Conservation (phyloP, 1,284 basidiomycete genomes). For the Leccinum pachyderme region DNA sequence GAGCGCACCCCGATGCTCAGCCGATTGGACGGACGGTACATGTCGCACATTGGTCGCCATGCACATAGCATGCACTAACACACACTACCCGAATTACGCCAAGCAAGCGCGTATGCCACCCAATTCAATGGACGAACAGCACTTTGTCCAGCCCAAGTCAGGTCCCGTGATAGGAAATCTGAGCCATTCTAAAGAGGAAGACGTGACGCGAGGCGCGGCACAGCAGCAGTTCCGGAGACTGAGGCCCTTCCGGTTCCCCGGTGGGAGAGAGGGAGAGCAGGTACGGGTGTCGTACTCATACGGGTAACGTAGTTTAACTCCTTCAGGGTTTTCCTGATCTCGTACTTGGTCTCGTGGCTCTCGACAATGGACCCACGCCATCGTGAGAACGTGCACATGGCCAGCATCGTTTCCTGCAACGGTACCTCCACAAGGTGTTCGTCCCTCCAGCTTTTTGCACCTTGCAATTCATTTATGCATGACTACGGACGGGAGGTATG, state of each 20-base stretch:
- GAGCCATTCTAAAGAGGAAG: constrained; percentile 1
- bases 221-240: background rate
- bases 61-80: background rate
- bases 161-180: background rate
- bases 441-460: background rate
- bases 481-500: background rate
- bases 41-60: background rate
- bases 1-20: background rate
- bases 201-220: background rate
- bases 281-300: constrained; percentile 2
- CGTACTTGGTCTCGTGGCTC: constrained; percentile 23
- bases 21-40: background rate
- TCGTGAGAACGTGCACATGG: constrained; percentile 6
- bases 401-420: constrained; percentile 1
- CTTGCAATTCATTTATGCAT: background rate
- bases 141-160: background rate
- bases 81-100: background rate
- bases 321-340: constrained; percentile 33
- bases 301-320: constrained; percentile 27
- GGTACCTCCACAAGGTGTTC: constrained; percentile 9
- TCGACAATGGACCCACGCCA: constrained; percentile 4
- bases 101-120: constrained; percentile 3
- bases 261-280: constrained; percentile 3
- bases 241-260: background rate
- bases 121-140: background rate